phyloP scores from a whole-genome alignment of 345 rosid species.

The Eucalyptus pauciflora region DNA sequence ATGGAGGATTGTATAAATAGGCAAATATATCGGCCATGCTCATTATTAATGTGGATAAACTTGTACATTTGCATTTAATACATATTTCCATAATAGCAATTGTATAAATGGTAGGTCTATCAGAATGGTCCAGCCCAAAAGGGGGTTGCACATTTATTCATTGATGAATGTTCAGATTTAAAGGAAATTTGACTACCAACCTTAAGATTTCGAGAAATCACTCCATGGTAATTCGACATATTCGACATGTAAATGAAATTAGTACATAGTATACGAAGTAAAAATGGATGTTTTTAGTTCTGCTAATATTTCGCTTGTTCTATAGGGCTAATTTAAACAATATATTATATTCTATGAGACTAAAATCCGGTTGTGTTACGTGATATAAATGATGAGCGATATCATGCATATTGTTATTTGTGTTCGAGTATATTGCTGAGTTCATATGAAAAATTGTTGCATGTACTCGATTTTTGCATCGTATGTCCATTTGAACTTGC shows the following conservation, averaged over 20 bases:
- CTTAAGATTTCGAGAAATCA: neutral
- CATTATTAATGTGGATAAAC: neutral
- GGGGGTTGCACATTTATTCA: neutral
- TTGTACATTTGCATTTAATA: neutral
- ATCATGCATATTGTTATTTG: neutral
- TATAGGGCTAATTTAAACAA: neutral
- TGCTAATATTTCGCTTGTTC: neutral
- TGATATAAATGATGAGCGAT: neutral
- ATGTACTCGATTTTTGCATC: neutral
- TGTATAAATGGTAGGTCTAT: neutral
- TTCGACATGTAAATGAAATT: neutral
- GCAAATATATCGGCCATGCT: neutral
- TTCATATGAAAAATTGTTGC: neutral
- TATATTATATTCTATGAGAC: neutral
- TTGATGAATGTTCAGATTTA: neutral
- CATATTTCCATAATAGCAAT: neutral
- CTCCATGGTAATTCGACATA: neutral
- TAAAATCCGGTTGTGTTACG: neutral
- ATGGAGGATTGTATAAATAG: neutral
- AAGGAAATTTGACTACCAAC: neutral
- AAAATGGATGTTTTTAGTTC: neutral
- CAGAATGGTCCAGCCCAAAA: neutral
- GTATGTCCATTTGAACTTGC: neutral
- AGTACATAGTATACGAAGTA: neutral
- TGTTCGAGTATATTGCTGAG: neutral